Evolutionary conservation across 768 basidiomycete genomes (phyloP), one percentile per base, ranked within the genome.

Genomic region (Leccinum imitatum): DNA sequence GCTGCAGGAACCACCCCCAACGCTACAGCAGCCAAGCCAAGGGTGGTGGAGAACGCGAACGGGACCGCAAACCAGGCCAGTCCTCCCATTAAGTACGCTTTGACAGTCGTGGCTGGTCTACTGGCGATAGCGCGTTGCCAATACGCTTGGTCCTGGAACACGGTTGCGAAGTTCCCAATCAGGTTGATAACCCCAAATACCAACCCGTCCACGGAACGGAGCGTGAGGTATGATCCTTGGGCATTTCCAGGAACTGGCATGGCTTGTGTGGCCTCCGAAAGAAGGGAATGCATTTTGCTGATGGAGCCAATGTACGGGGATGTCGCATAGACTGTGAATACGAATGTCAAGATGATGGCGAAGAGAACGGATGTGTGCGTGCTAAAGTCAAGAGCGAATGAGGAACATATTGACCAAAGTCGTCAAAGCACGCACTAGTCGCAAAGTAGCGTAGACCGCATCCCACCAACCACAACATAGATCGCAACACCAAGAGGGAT

Each of bases 71-170:
- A 93, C 95, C 95, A 97, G 2, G 92, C 89, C 8, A 95, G 71
- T 3, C 94, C 95, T 48, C 95, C 95, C 8, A 94, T 80, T 4
- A 95, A 78, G 76, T 93, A 98, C 0, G 91, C 95, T 73, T 94
- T 95, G 59, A 95, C 93, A 13, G 89, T 90, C n/a, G 82, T 87
- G 1, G 84, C 87, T 0, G 93, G 93, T 15, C 87, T 78, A 60
- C 87, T 89, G 2, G 95, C 95, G 68, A 97, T 93, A 1, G 94
- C 94, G 13, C 93, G 83, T 69, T 94, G 92, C 87, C 91, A 96
- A 74, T 96, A 98, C 1, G 91, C 88, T 67, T 91, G 87, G 60
- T 84, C 82, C 66, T 83, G 80, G 67, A 84, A 83, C 4, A 86
- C 84, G 10, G 81, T 84, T 25, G 82, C 79, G 65, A 93, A 93